Evolutionary conservation across 768 basidiomycete genomes (phyloP), one percentile per base, ranked within the genome.

Genomic region (Macrocybe gigantea): DNA sequence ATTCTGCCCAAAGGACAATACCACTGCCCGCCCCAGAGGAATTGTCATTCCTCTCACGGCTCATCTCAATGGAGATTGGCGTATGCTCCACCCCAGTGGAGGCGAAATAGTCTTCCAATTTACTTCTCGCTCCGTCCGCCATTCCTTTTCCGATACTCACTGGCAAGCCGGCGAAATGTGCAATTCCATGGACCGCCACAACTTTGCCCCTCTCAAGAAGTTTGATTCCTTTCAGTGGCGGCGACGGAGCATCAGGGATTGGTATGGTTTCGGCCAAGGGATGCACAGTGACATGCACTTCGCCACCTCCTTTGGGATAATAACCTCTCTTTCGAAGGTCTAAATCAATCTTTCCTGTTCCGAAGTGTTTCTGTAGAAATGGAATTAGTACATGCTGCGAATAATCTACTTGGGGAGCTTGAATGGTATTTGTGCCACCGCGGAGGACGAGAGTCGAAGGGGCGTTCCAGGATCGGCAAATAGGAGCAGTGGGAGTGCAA

Each of bases 351-450:
- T 72, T 57, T 7, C 62, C 59, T 12, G 72, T 54, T 1, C 73
- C 72, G 59, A 88, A 81, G 60, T 84, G 81, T 8, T 62, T 67
- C 15, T 64, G 66, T 31, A 88, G 61, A 60, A 90, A 91, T 0
- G 87, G 88, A 5, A 90, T 59, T 57, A 90, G 71, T 42, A 88
- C 65, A 51, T 79, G 67, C 42, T 78, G 69, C 4, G 75, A 76
- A 60, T 88, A 88, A 64, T 90, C 88, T 30, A 88, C 76, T 53
- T 88, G 88, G 0, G 88, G 88, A 5, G 87, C 86, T 38, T 73
- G 62, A 2, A 68, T 63, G 13, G 85, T 85, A 51, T 89, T 89
- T 2, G 88, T 89, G 2, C 87, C 88, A 6, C 88, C 88, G 0
- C 68, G 66, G 1, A 90, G 72, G 7, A 66, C 67, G 22, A 90